These are phyloP conservation scores for Chaetoceros muelleri DNA, from an alignment of 108 stramenopile genomes.

Conservation along the genomic window DNA sequence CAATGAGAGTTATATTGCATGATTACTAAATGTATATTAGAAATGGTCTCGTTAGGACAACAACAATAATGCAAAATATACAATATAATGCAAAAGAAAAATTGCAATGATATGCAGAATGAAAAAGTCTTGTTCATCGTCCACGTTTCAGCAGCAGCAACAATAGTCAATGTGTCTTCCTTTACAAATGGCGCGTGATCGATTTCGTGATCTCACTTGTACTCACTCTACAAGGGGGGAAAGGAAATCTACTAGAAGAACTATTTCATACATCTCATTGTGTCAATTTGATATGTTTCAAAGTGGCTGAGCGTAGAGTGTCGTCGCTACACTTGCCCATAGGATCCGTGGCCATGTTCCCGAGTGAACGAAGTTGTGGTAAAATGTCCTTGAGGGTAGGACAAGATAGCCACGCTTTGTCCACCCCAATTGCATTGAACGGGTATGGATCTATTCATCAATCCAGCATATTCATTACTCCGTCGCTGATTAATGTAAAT, in stretches of 20 bases:
- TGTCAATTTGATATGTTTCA: constrained; percentile 36
- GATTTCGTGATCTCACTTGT: constrained; percentile 42
- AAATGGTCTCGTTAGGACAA: no score
- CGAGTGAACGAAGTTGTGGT: constrained; percentile 36
- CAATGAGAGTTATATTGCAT: no score
- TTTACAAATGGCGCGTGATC: constrained; percentile 3
- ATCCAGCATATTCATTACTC: constrained; percentile 37
- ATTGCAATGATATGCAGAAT: neutral
- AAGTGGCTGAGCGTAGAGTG: constrained; percentile 38
- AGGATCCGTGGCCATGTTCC: constrained; percentile 57
- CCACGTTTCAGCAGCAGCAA: no score
- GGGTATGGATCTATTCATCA: constrained; percentile 54
- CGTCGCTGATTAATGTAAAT: constrained; percentile 45
- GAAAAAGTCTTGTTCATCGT: no score
- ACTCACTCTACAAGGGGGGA: constrained; percentile 26
- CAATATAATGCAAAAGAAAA: no score
- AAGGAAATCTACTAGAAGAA: constrained; percentile 24
- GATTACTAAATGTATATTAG: no score
- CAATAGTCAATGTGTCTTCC: no score
- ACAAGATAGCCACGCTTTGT: constrained; percentile 38
- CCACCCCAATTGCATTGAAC: constrained; percentile 51
- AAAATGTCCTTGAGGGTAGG: constrained; percentile 47
- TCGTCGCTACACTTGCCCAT: constrained; percentile 60
- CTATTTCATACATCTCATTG: constrained; percentile 19
- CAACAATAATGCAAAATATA: no score